Evolutionary conservation across 169 alveolate genomes (phyloP), one percentile per base, ranked within the genome.

Genomic region (Cryptosporidium sp.): DNA sequence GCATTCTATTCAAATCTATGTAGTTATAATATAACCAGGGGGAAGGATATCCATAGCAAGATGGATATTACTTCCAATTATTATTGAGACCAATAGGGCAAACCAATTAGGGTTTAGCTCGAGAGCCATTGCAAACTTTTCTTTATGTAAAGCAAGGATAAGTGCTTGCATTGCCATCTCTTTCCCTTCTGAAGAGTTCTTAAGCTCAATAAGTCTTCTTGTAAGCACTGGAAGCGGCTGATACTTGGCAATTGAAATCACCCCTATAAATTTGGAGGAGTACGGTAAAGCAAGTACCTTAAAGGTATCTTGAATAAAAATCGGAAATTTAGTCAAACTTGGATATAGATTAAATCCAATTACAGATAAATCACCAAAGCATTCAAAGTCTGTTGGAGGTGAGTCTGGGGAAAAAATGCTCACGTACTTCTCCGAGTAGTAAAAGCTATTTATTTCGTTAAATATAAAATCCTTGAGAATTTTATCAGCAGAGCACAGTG

Each of bases 151-250:
- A 4, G 86, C 43, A 8, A 73, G 26, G 18, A 73, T 73, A 23
- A 73, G 33, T 8, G 86, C 69, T 18, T 73, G 59, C n/a, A 52
- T 26, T 73, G 86, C 70, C 65, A 35, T 48, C 35, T n/a, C 45
- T n/a, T 73, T 73, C 55, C 71, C 86, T 31, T 50, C 35, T n/a
- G 86, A 73, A 21, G 52, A 73, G 65, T 73, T 59, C n/a, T 35
- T 59, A 21, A 59, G 71, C 35, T 55, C 35, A 29, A 73, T 33
- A 35, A 73, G 29, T 39, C 86, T 52, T 73, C 71, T 52, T 51
- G 86, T 55, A 52, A 73, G 31, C 18, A 55, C 52, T 0, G 86
- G 70, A 3, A 73, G 37, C 8, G 86, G 86, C 26, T 73, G 86
- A 51, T 55, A 73, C 29, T 55, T 59, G 12, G 45, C 52, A 5